Percentiles rank a stretch among this genome's conserved stretches.
phyloP scores from a whole-genome alignment of 495 filamentous ascomycete species.

The Penicillium daleae region DNA sequence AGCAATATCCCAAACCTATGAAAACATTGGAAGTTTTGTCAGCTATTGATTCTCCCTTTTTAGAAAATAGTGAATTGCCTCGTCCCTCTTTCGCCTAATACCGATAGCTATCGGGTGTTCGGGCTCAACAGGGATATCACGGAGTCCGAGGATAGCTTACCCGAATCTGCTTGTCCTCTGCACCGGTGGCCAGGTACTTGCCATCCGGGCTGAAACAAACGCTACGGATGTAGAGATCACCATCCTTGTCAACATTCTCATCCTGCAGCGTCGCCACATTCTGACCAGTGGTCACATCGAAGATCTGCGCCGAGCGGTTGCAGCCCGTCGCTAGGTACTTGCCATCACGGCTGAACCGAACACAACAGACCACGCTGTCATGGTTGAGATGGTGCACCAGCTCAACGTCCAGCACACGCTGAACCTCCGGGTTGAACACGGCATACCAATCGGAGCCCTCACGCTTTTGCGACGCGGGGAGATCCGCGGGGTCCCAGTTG shows the following conservation, averaged over 20 bases:
- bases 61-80: neutral
- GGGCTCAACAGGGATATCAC: neutral
- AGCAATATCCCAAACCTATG: conserved; percentile 85
- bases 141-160: conserved; percentile 62
- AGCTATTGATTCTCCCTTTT: neutral
- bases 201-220: conserved; percentile 94
- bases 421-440: conserved; percentile 84
- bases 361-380: conserved; percentile 90
- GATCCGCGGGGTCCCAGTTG: conserved; percentile 82
- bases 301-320: conserved; percentile 88
- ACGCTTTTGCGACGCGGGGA: conserved; percentile 83
- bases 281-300: conserved; percentile 77
- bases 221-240: conserved; percentile 87
- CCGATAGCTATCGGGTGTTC: neutral
- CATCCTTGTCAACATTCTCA: conserved; percentile 79
- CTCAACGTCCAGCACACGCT: conserved; percentile 82
- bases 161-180: conserved; percentile 88
- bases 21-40: conserved; percentile 10
- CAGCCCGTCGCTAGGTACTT: conserved; percentile 89
- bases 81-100: neutral
- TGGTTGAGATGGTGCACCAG: conserved; percentile 84
- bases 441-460: conserved; percentile 85
- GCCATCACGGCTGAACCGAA: conserved; percentile 85
- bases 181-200: conserved; percentile 84
- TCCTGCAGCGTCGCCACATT: conserved; percentile 81